Base-by-base conservation (phyloP, 352 stramenopile species). In the Globisporangium spiculum region DNA sequence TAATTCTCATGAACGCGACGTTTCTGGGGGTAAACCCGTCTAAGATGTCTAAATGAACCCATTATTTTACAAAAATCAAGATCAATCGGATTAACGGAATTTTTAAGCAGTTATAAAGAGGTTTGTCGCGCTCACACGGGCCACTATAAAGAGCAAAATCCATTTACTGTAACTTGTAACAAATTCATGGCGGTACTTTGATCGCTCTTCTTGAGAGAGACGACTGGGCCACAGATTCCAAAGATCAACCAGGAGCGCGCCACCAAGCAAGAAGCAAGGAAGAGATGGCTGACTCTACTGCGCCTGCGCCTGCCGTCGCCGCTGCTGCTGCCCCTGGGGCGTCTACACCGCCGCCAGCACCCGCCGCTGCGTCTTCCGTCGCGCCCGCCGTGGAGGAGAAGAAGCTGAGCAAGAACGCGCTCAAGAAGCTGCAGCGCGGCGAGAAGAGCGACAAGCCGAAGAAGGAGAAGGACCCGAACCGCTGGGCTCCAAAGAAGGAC, bases 391-490 rank as follows among this genome's bases (percentile, higher is more conserved):
- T 67, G 14, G 79, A 79, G 53, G 70, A 84, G 73, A 68, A 75
- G 38, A 96, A 98, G 77, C 69, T 98, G 53, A 98, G 94, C 71
- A 99, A 99, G 83, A 98, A 97, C 74, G 91, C 94, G 72, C 73
- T 98, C 68, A 99, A 99, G 78, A 98, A 98, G 81, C 83, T 97
- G 8, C 74, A 83, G 70, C 86, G 86, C 50, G 83, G 80, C 57
- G 92, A 97, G 68, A 97, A 97, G 72, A 83, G 84, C 65, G 72
- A 75, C 22, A 91, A 97, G 70, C 87, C 91, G 34, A 98, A 98
- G 84, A 98, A 98, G 79, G 96, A 98, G 65, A 98, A 98, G 71
- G 97, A 99, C 71, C 91, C 94, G 64, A 96, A 98, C 83, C 90
- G 83, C 34, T 93, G 83, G 84, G 87, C 85, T 18, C 83, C 86